phyloP scores from a whole-genome alignment of 2,329 filamentous ascomycete genomes.

The Neofusicoccum ribis region DNA sequence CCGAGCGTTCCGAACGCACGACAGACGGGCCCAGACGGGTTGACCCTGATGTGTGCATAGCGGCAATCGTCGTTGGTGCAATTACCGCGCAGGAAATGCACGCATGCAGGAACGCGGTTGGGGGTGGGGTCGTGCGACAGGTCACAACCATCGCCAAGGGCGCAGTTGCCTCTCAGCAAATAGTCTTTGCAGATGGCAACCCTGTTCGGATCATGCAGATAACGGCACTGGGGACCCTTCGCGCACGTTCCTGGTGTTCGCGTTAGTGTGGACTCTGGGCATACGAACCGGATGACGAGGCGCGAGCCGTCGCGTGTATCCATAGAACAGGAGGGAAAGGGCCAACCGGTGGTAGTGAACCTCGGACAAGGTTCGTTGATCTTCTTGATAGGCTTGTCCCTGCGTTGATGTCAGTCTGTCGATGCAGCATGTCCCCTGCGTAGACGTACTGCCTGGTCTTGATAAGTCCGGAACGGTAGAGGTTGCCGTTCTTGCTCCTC shows the following conservation, averaged over 20 bases:
- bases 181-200: slow-evolving; percentile 89
- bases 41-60: slow-evolving; percentile 81
- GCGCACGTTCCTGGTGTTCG: slow-evolving; percentile 72
- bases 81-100: slow-evolving; percentile 86
- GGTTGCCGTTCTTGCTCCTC: slow-evolving; percentile 83
- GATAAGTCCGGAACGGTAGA: slow-evolving; percentile 75
- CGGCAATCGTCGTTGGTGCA: slow-evolving; percentile 85
- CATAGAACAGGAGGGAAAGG: slow-evolving; percentile 21
- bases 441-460: slow-evolving; percentile 71
- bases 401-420: slow-evolving; percentile 20
- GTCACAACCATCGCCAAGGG: slow-evolving; percentile 77
- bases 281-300: slow-evolving; percentile 19
- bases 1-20: slow-evolving; percentile 80
- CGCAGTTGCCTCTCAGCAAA: slow-evolving; percentile 76
- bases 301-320: slow-evolving; percentile 7
- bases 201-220: slow-evolving; percentile 79
- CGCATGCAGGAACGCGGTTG: slow-evolving; percentile 81
- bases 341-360: slow-evolving; percentile 57
- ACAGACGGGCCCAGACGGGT: slow-evolving; percentile 77
- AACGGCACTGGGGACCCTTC: slow-evolving; percentile 77
- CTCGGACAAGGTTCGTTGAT: slow-evolving; percentile 67
- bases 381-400: slow-evolving; percentile 57
- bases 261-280: slow-evolving; percentile 20
- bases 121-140: slow-evolving; percentile 84
- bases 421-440: neutral